Evolutionary conservation across 768 basidiomycete species (phyloP), one percentile per base, ranked within the genome.

Genomic region (Russula ochroleuca): DNA sequence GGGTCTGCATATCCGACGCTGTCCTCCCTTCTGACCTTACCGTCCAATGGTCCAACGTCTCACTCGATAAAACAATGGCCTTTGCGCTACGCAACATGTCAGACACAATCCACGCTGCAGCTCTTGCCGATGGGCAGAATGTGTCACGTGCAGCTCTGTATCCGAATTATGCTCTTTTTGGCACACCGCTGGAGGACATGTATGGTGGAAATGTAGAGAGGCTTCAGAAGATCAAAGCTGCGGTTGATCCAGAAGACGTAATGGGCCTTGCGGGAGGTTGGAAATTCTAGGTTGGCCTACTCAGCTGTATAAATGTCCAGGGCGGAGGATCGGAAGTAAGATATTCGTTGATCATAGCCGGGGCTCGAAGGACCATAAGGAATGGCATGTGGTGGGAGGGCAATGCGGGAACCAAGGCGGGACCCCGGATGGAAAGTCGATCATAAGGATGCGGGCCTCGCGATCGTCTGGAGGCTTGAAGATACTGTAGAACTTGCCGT

Each of bases 21-120:
- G 8, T 62, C 38, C 50, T 62, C 17, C 64, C 64, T 14, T 51
- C 60, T 15, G 33, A 13, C 35, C 6, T 57, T 19, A 7, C 15
- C 3, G 5, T 47, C 28, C 6, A 48, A 9, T 65, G 47, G 19
- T 31, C 31, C 1, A 59, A 59, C 17, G 50, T 76, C 17, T 45
- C 70, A 5, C 70, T 71, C 1, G 84, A 85, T 66, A 70, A 70
- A 10, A 63, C 69, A 38, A 76, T 84, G 54, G 71, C 78, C n/a
- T 50, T 74, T 25, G 78, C 81, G 9, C 71, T 77, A 17, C 70
- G 71, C 19, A 62, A 45, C 1, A 14, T 19, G n/a, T 11, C 43
- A 14, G 55, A 56, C 17, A n/a, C 38, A 13, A 15, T 33, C 6
- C 19, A 33, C 5, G 19, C 28, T 11, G 56, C 11, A 6, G 41